Conservation (phyloP, 1,284 basidiomycete genomes). For the Puccinia brachypodii region DNA sequence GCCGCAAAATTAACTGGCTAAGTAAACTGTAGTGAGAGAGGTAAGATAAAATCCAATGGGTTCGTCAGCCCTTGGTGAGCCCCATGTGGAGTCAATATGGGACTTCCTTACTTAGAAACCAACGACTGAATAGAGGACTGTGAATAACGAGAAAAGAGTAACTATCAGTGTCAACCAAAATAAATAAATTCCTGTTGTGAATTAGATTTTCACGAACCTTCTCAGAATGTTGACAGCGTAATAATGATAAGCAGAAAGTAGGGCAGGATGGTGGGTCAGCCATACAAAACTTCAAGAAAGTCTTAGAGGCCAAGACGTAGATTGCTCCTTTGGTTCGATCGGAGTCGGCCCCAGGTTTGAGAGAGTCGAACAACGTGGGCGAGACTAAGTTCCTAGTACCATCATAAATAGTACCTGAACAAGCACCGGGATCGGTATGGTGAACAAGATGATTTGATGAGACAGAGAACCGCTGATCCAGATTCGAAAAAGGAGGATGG, state of each 20-base stretch:
- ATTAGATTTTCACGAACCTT: constrained; percentile 63
- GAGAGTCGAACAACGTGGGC: constrained; percentile 1
- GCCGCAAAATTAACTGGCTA: constrained; percentile 13
- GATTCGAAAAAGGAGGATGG: neutral
- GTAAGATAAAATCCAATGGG: neutral
- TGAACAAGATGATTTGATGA: neutral
- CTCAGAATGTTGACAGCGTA: constrained; percentile 85
- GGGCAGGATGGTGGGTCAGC: constrained; percentile 70
- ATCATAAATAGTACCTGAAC: constrained; percentile 32
- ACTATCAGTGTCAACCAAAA: neutral
- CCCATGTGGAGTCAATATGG: constrained; percentile 54
- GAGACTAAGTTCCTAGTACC: constrained; percentile 20
- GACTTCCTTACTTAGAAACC: constrained; percentile 59
- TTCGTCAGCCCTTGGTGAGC: constrained; percentile 51
- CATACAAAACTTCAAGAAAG: constrained; percentile 62
- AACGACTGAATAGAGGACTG: constrained; percentile 81
- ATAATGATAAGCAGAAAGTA: constrained; percentile 69
- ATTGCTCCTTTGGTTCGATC: constrained; percentile 95
- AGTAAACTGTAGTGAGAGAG: constrained; percentile 13
- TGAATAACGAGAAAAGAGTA: neutral
- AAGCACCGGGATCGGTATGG: neutral
- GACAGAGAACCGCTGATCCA: neutral
- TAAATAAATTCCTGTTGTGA: neutral
- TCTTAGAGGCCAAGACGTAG: constrained; percentile 79
- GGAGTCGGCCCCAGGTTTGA: constrained; percentile 69